Evolutionary conservation across 2,329 filamentous ascomycete species (phyloP).

Genomic region (Fusarium xylarioides): DNA sequence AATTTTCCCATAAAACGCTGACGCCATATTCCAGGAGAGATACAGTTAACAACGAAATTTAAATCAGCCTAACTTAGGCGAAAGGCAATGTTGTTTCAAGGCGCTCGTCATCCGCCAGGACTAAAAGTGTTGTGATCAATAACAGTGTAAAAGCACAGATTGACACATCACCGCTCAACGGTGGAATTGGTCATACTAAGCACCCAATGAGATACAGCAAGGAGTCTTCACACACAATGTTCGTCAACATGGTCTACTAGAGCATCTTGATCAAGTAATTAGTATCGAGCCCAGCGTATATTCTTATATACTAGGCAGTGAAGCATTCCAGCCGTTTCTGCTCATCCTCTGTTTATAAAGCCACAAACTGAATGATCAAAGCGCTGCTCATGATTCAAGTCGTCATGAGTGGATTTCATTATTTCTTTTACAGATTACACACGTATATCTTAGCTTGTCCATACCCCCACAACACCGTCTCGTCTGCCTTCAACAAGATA

Average conservation of each 20-base stretch:
- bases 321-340: background rate
- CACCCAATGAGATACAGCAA: background rate
- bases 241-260: background rate
- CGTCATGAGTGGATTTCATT: conserved; percentile 34
- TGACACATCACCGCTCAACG: background rate
- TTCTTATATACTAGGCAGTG: background rate
- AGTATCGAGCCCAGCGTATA: background rate
- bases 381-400: conserved; percentile 7
- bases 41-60: background rate
- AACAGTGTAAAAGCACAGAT: background rate
- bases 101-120: background rate
- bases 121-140: background rate
- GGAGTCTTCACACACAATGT: background rate
- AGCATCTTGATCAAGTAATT: background rate
- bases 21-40: conserved; percentile 28
- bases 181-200: background rate
- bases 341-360: background rate
- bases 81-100: background rate
- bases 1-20: conserved; percentile 25
- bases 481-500: conserved; percentile 91
- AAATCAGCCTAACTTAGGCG: background rate
- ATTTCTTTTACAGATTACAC: conserved; percentile 40
- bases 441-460: conserved; percentile 70
- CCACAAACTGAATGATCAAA: background rate
- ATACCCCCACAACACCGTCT: conserved; percentile 89